phyloP scores from a whole-genome alignment of 2,329 filamentous ascomycete species.

The Colletotrichum echinochloae region DNA sequence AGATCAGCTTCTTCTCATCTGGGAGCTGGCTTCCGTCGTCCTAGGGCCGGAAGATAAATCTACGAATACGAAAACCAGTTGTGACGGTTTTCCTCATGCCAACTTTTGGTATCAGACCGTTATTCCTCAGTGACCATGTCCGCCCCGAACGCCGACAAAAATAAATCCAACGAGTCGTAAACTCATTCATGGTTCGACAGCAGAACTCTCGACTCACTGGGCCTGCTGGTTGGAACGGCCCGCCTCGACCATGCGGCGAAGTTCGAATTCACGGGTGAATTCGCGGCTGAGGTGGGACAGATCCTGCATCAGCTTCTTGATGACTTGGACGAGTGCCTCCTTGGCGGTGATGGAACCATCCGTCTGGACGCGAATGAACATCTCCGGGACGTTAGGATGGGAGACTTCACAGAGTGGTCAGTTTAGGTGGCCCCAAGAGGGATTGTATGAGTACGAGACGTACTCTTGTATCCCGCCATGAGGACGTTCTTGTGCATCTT shows the following conservation, averaged over 20 bases:
- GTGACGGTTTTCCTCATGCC: conserved; percentile 17
- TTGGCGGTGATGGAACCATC: conserved; percentile 91
- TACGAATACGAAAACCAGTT: conserved; percentile 22
- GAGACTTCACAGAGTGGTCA: conserved; percentile 53
- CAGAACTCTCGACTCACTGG: conserved; percentile 3
- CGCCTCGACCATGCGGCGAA: conserved; percentile 84
- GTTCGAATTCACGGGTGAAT: conserved; percentile 92
- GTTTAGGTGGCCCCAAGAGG: conserved; percentile 30
- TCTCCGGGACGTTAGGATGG: conserved; percentile 71
- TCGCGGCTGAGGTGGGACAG: conserved; percentile 84
- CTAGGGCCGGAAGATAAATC: neutral
- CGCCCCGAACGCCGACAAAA: conserved; percentile 45
- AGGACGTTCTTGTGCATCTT: conserved; percentile 85
- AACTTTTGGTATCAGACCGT: conserved; percentile 32
- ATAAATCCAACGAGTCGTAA: conserved; percentile 14
- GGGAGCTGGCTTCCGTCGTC: conserved; percentile 8
- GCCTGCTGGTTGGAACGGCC: conserved; percentile 62
- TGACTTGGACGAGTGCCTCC: conserved; percentile 84
- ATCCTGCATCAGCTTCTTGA: conserved; percentile 84
- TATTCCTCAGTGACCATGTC: conserved; percentile 33
- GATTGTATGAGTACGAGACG: conserved; percentile 48
- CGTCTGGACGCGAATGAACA: conserved; percentile 86
- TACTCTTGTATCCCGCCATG: conserved; percentile 93
- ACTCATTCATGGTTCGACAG: neutral
- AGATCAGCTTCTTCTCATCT: conserved; percentile 24